phyloP scores from a whole-genome alignment of 108 stramenopile species.

The Pseudonitzschia multiseries region DNA sequence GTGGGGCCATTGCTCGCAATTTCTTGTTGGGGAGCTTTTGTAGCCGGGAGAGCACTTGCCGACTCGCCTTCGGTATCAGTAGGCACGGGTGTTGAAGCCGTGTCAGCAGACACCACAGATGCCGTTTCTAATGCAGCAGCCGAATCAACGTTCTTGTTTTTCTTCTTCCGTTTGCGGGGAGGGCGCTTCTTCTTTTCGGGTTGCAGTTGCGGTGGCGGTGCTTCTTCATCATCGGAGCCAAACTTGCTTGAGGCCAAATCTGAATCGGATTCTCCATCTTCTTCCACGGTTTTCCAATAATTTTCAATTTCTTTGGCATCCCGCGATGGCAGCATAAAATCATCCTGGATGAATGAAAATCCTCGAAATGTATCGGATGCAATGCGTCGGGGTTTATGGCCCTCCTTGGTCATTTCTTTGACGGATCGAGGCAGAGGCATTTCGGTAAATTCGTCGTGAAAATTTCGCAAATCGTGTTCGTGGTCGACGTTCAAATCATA shows the following conservation, averaged over 20 bases:
- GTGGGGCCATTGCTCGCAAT: not conserved
- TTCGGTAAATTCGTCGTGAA: slow-evolving; percentile 84
- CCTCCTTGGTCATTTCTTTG: slow-evolving; percentile 57
- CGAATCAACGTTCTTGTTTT: slow-evolving; percentile 41
- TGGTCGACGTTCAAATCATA: slow-evolving; percentile 66
- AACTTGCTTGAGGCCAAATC: slow-evolving; percentile 75
- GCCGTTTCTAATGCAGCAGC: slow-evolving; percentile 24
- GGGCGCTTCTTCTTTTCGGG: slow-evolving; percentile 75
- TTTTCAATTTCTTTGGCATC: slow-evolving; percentile 52
- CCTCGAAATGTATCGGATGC: slow-evolving; percentile 77
- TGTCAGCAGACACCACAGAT: not conserved
- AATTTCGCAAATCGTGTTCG: slow-evolving; percentile 80
- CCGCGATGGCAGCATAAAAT: slow-evolving; percentile 73
- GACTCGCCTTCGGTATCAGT: slow-evolving; percentile 6
- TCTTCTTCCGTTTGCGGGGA: slow-evolving; percentile 75
- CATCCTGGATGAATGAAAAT: slow-evolving; percentile 86
- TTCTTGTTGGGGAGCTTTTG: not conserved
- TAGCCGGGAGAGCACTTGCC: not conserved
- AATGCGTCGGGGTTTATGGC: slow-evolving; percentile 52
- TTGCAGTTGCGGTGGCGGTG: slow-evolving; percentile 26
- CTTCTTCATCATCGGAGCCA: slow-evolving; percentile 22
- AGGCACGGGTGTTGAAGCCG: slow-evolving; percentile 1
- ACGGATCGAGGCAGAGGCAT: slow-evolving; percentile 85
- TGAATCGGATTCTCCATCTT: slow-evolving; percentile 76
- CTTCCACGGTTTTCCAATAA: slow-evolving; percentile 80